Evolutionary conservation across 371 early-diverging fungal species (phyloP).

Genomic region (Apophysomyces elegans): DNA sequence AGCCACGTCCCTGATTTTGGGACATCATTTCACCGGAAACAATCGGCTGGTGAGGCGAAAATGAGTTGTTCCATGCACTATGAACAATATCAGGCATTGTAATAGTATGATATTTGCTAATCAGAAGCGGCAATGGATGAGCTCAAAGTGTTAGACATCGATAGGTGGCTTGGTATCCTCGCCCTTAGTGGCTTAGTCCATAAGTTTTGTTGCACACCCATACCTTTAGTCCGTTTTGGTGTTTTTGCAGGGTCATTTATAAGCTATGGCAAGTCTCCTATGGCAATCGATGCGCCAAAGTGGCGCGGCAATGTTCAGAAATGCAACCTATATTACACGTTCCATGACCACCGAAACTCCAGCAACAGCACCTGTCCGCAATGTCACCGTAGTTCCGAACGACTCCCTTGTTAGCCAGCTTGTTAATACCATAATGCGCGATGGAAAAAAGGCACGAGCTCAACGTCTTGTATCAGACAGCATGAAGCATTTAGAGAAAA

Average conservation of each 20-base stretch:
- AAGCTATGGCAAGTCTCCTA: slow-evolving; percentile 28
- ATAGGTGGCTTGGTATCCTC: no score
- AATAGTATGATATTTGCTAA: no score
- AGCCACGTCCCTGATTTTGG: no score
- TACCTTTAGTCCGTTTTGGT: slow-evolving; percentile 7
- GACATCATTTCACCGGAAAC: no score
- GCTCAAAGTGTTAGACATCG: no score
- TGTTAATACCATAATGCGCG: slow-evolving; percentile 87
- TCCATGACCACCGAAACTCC: slow-evolving; percentile 20
- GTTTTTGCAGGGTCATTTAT: not conserved
- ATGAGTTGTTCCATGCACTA: no score
- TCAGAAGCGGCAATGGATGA: no score
- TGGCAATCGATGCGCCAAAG: slow-evolving; percentile 31
- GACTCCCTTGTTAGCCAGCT: slow-evolving; percentile 77
- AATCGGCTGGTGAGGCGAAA: no score
- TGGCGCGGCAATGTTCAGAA: slow-evolving; percentile 21
- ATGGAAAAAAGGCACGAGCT: slow-evolving; percentile 83
- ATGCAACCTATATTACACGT: slow-evolving; percentile 21
- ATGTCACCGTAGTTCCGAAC: slow-evolving; percentile 38
- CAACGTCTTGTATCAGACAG: slow-evolving; percentile 73
- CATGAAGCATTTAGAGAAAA: slow-evolving; percentile 67
- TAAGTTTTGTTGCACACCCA: slow-evolving; percentile 5
- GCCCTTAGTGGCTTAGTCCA: not conserved
- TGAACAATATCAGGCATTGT: no score
- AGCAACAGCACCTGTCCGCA: slow-evolving; percentile 8